Base-by-base conservation (phyloP, 106 monocot species). In the Platanthera guangdongensis region DNA sequence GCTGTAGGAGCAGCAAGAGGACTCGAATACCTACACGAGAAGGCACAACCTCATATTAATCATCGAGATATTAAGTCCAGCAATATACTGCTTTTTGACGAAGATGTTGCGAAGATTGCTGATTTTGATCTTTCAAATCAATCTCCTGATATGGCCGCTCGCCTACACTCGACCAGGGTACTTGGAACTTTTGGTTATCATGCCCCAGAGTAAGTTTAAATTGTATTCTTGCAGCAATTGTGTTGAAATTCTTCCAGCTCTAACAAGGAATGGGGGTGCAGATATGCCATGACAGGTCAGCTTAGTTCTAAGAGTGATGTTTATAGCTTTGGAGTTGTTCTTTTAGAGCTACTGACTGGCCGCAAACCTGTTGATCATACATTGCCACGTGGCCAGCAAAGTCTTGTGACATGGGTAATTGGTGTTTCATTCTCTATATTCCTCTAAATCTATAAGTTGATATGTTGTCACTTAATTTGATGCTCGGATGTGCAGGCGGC, bases 141-240 rank as follows among this genome's bases (percentile, higher is more conserved):
- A 78, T 85, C 94, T 32, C 94, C 94, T 65, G 94, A 95, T 73
- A 89, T 81, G 81, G 91, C 94, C 19, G 94, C 94, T 53, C 89
- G 89, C 6, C 91, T 95, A 76, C 91, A 95, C 80, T 91, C 94
- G 47, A 95, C 91, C 22, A 85, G 91, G 78, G 91, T 95, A 74
- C 91, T 95, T 72, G 94, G 94, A 52, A 91, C 94, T 7, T 94
- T 94, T 83, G 94, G 94, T 70, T 91, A 95, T 84, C 94, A 95
- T 84, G 91, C 94, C 47, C 94, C 94, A 16, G 94, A 95, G 94
- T 95, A 79, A 77, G 86, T 84, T 73, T 32, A 13, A 39, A 30
- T 9, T 32, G 9, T 6, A 65, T 12, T 25, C 30, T 65, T n/a
- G 18, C 18, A 32, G 32, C 32, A 25, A 65, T 32, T 32, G 32